These are phyloP conservation scores for Globisporangium cystogenes DNA, from an alignment of 352 stramenopile species.

Conservation along the genomic window DNA sequence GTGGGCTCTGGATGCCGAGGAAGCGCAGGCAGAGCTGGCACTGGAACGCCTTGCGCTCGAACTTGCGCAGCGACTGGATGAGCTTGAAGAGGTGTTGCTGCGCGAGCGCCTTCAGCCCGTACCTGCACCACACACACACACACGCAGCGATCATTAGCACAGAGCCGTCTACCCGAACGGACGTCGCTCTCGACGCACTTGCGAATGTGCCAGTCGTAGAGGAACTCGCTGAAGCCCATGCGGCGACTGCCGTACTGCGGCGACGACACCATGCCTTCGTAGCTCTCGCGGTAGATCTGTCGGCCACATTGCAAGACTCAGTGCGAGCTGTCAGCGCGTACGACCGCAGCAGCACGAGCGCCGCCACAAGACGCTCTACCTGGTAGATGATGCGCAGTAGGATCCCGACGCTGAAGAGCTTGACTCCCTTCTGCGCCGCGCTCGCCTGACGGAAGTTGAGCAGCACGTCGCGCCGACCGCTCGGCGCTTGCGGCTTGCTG, in stretches of 20 bases:
- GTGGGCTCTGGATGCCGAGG: slow-evolving; percentile 52
- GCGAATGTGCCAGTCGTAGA: slow-evolving; percentile 82
- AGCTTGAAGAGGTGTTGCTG: slow-evolving; percentile 74
- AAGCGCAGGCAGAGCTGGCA: slow-evolving; percentile 69
- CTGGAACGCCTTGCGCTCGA: slow-evolving; percentile 59
- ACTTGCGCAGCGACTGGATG: slow-evolving; percentile 71
- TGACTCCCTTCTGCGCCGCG: slow-evolving; percentile 29
- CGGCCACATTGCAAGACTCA: neutral
- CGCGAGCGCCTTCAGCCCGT: slow-evolving; percentile 64
- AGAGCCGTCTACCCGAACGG: neutral
- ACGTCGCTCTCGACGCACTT: slow-evolving; percentile 32
- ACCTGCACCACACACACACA: slow-evolving; percentile 12
- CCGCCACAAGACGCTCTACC: slow-evolving; percentile 7
- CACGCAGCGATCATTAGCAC: neutral
- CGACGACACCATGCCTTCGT: slow-evolving; percentile 51
- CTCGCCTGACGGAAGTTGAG: slow-evolving; percentile 41
- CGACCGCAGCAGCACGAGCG: neutral
- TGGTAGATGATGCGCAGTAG: slow-evolving; percentile 56
- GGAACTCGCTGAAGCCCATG: slow-evolving; percentile 80
- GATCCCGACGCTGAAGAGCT: slow-evolving; percentile 58
- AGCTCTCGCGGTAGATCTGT: slow-evolving; percentile 71
- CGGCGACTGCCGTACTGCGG: slow-evolving; percentile 69
- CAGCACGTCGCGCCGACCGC: slow-evolving; percentile 28
- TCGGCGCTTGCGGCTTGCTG: slow-evolving; percentile 6
- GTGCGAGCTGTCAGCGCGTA: neutral